phyloP scores from a whole-genome alignment of 2,329 filamentous ascomycete genomes.

The Xylariaceae sp. region DNA sequence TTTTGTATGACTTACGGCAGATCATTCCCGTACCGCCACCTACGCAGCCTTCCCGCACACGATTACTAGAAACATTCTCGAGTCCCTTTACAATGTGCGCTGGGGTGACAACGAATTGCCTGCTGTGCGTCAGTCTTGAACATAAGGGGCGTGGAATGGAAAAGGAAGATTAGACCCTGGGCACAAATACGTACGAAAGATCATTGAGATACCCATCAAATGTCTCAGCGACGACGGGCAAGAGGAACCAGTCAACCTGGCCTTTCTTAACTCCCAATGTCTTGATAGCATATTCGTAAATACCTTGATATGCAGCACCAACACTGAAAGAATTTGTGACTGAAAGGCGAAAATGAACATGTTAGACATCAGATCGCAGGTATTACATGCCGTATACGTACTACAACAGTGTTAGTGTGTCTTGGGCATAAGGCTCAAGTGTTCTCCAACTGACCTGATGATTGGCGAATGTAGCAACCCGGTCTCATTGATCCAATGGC shows the following conservation, averaged over 20 bases:
- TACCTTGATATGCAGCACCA: conserved; percentile 55
- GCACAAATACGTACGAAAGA: too few relatives aligned
- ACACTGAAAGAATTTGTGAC: conserved; percentile 58
- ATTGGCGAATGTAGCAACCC: conserved; percentile 57
- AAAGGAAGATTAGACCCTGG: too few relatives aligned
- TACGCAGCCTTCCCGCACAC: conserved; percentile 57
- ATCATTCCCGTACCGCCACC: conserved; percentile 59
- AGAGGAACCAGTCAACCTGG: conserved; percentile 48
- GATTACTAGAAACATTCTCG: conserved; percentile 43
- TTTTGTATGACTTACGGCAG: conserved; percentile 20
- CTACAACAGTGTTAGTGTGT: too few relatives aligned
- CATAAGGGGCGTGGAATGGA: too few relatives aligned
- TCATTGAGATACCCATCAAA: conserved; percentile 61
- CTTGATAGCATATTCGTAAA: conserved; percentile 52
- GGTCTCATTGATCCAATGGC: conserved; percentile 59
- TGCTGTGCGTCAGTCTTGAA: too few relatives aligned
- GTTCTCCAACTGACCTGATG: too few relatives aligned
- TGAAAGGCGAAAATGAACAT: too few relatives aligned
- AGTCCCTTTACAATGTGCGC: conserved; percentile 53
- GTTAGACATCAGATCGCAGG: too few relatives aligned
- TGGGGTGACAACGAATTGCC: conserved; percentile 50
- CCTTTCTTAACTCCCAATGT: conserved; percentile 40
- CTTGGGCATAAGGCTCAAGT: too few relatives aligned
- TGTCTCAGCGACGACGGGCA: conserved; percentile 60
- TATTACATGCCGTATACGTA: too few relatives aligned